These are phyloP conservation scores for Colletotrichum phormii DNA, from an alignment of 2,329 filamentous ascomycete genomes.

Conservation along the genomic window DNA sequence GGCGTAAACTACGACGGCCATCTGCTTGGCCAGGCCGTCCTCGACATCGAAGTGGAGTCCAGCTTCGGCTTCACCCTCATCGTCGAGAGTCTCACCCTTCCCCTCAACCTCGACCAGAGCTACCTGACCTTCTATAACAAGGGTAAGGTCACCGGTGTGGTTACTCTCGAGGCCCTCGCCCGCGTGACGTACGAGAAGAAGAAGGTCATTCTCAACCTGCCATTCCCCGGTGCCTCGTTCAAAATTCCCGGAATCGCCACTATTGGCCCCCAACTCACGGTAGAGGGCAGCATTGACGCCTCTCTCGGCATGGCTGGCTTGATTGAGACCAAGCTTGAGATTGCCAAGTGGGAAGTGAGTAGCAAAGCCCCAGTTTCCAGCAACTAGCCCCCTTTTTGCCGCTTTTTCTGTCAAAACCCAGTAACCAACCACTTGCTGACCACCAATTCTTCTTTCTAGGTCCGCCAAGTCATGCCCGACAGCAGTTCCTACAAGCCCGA, in stretches of 20 bases:
- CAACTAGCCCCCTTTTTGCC: background rate
- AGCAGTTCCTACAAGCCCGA: background rate
- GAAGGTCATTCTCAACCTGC: slow-evolving; percentile 38
- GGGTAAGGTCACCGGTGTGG: slow-evolving; percentile 40
- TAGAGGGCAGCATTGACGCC: slow-evolving; percentile 41
- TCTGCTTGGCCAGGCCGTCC: slow-evolving; percentile 39
- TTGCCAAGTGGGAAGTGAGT: slow-evolving; percentile 43
- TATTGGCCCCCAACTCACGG: slow-evolving; percentile 45
- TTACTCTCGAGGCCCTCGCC: slow-evolving; percentile 43
- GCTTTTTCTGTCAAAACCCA: background rate
- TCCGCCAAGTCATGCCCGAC: background rate
- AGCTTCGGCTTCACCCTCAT: slow-evolving; percentile 46
- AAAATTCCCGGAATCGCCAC: slow-evolving; percentile 45
- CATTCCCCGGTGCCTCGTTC: slow-evolving; percentile 44
- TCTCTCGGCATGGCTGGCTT: slow-evolving; percentile 38
- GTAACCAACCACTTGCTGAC: background rate
- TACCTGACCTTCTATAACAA: slow-evolving; percentile 43
- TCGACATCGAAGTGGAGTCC: slow-evolving; percentile 40
- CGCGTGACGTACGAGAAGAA: slow-evolving; percentile 38
- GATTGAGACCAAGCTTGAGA: slow-evolving; percentile 42
- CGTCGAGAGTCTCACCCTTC: slow-evolving; percentile 35
- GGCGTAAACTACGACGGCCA: slow-evolving; percentile 32
- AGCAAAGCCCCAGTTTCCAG: background rate
- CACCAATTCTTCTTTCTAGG: background rate
- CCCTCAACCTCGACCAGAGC: slow-evolving; percentile 42